These are phyloP conservation scores for Plenodomus biglobosus DNA, from an alignment of 2,329 filamentous ascomycete genomes.

Conservation along the genomic window DNA sequence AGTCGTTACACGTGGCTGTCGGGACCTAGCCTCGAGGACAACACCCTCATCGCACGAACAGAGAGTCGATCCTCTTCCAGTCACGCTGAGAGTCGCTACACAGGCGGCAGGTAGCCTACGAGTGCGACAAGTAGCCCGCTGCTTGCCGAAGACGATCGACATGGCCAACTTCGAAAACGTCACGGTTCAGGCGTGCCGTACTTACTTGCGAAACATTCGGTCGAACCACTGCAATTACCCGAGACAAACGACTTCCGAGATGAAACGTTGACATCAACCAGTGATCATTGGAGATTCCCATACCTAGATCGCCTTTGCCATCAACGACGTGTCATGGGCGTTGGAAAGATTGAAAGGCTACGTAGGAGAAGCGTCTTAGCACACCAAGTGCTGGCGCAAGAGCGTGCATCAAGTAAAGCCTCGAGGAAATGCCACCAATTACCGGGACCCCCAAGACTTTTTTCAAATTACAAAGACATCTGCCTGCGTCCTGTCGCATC, in stretches of 20 bases:
- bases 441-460: slow-evolving; percentile 18
- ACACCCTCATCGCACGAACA: slow-evolving; percentile 15
- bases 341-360: not conserved
- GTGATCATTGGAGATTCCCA: not conserved
- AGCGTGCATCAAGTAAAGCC: slow-evolving; percentile 12
- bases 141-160: slow-evolving; percentile 24
- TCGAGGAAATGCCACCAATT: slow-evolving; percentile 10
- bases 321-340: not conserved
- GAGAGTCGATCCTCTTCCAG: not conserved
- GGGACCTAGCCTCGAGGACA: slow-evolving; percentile 12
- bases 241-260: slow-evolving; percentile 28
- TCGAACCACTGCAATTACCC: slow-evolving; percentile 26
- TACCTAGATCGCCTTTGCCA: not conserved
- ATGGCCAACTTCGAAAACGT: slow-evolving; percentile 19
- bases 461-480: slow-evolving; percentile 18
- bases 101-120: slow-evolving; percentile 26
- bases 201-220: slow-evolving; percentile 30
- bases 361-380: not conserved
- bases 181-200: slow-evolving; percentile 21
- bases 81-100: slow-evolving; percentile 8
- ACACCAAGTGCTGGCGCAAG: slow-evolving; percentile 1
- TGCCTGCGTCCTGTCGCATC: slow-evolving; percentile 22
- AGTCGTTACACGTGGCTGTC: slow-evolving; percentile 25
- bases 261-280: slow-evolving; percentile 28
- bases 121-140: slow-evolving; percentile 26